Conservation (phyloP, 805 yeast species). For the Yamadazyma sp. region DNA sequence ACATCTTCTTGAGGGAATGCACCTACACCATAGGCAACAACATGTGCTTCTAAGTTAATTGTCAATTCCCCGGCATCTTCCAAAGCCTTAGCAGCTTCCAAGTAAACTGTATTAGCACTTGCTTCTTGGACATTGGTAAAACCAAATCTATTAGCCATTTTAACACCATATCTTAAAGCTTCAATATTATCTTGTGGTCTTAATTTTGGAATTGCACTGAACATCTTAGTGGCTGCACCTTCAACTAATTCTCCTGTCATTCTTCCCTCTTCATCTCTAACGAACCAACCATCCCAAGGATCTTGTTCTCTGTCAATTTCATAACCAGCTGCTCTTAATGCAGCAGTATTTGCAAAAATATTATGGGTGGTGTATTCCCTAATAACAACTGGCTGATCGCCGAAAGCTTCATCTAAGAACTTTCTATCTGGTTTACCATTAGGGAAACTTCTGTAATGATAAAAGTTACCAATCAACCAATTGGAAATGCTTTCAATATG, state of each 20-base stretch:
- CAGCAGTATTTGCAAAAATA: constrained; percentile 23
- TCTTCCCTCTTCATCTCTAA: constrained; percentile 21
- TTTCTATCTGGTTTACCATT: constrained; percentile 21
- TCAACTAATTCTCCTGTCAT: constrained; percentile 24
- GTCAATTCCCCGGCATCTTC: constrained; percentile 17
- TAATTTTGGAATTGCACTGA: constrained; percentile 18
- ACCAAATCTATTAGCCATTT: constrained; percentile 21
- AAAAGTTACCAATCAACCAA: constrained; percentile 24
- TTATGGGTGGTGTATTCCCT: constrained; percentile 24
- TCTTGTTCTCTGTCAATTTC: constrained; percentile 19
- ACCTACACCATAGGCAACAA: constrained; percentile 22
- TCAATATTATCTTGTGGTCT: constrained; percentile 17
- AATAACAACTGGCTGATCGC: constrained; percentile 24
- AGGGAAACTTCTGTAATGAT: constrained; percentile 20
- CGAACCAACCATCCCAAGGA: constrained; percentile 23
- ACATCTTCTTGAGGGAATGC: constrained; percentile 20
- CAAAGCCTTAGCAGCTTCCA: constrained; percentile 20
- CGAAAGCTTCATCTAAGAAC: constrained; percentile 23
- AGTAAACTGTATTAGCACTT: constrained; percentile 20
- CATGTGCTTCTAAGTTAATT: constrained; percentile 21
- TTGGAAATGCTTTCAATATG: constrained; percentile 19
- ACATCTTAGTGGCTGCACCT: constrained; percentile 22
- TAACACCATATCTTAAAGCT: constrained; percentile 21
- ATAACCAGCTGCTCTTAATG: constrained; percentile 23
- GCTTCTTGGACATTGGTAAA: constrained; percentile 24